A percentile compares a stretch with the other conserved stretches of the same genome.
Evolutionary conservation across 2,329 filamentous ascomycete species (phyloP).

Genomic region (Colletotrichum lentis): DNA sequence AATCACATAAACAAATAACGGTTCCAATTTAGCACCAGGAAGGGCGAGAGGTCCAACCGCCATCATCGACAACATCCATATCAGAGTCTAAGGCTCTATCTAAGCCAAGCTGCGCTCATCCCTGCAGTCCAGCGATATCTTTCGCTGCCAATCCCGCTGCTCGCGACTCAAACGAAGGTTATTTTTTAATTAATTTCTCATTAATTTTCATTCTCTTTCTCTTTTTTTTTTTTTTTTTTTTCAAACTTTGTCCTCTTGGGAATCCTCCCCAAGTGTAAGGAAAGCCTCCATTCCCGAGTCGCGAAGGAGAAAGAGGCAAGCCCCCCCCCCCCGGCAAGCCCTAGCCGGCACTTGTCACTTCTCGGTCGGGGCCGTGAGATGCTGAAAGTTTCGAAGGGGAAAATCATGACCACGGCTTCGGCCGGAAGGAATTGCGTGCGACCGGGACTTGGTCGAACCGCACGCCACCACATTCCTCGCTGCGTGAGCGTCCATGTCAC

Average conservation of each 20-base stretch:
- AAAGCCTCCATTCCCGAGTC: background rate
- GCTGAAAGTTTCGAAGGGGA: background rate
- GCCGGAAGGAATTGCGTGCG: background rate
- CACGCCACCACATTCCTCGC: background rate
- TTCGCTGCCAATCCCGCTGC: background rate
- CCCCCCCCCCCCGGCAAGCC: no score
- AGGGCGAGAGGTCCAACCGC: slow-evolving; percentile 16
- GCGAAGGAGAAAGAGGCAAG: background rate
- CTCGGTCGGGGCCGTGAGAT: background rate
- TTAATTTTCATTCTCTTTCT: no score
- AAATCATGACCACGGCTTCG: background rate
- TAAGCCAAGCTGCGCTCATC: slow-evolving; percentile 12
- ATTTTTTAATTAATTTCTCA: no score
- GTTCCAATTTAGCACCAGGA: slow-evolving; percentile 1
- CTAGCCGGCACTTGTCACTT: no score
- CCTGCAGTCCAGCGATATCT: slow-evolving; percentile 3
- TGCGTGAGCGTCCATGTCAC: background rate
- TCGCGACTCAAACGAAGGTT: background rate
- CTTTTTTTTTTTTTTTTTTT: no score
- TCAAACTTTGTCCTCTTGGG: no score
- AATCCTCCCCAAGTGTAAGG: background rate
- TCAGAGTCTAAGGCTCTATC: background rate
- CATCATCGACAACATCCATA: background rate
- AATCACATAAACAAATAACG: slow-evolving; percentile 1
- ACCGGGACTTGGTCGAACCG: background rate